Evolutionary conservation across 768 basidiomycete species (phyloP).

Genomic region (Boletales sp.): DNA sequence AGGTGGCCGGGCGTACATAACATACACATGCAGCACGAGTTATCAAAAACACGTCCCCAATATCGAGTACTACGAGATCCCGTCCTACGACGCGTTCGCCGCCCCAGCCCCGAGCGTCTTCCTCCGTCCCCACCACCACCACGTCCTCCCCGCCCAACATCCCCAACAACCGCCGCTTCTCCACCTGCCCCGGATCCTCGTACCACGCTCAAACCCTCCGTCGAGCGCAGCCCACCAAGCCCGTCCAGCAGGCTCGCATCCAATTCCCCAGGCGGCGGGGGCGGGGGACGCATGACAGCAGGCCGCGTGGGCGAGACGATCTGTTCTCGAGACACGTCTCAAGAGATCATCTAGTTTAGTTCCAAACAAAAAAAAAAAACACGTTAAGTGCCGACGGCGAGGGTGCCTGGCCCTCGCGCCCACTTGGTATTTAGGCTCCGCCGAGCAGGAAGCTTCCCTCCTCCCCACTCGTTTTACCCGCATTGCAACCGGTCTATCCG

Average conservation of each 20-base stretch:
- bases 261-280: slow-evolving; percentile 15
- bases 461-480: too few species aligned
- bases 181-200: slow-evolving; percentile 62
- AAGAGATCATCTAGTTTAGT: slow-evolving; percentile 23
- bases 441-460: too few species aligned
- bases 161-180: slow-evolving; percentile 54
- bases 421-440: too few species aligned
- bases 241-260: slow-evolving; percentile 30
- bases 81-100: too few species aligned
- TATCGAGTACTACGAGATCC: too few species aligned
- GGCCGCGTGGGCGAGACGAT: slow-evolving; percentile 9
- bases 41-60: too few species aligned
- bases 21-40: too few species aligned
- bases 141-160: slow-evolving; percentile 37
- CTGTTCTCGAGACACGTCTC: slow-evolving; percentile 36
- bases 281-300: neutral
- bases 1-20: too few species aligned
- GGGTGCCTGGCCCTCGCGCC: too few species aligned
- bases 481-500: too few species aligned
- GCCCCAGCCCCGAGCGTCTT: slow-evolving; percentile 17
- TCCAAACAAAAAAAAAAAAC: neutral
- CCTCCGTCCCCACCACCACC: slow-evolving; percentile 12
- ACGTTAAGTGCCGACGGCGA: too few species aligned
- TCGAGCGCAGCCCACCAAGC: slow-evolving; percentile 13
- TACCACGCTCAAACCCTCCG: slow-evolving; percentile 57